phyloP scores from a whole-genome alignment of 108 stramenopile species.

The Skeletonema tropicum region DNA sequence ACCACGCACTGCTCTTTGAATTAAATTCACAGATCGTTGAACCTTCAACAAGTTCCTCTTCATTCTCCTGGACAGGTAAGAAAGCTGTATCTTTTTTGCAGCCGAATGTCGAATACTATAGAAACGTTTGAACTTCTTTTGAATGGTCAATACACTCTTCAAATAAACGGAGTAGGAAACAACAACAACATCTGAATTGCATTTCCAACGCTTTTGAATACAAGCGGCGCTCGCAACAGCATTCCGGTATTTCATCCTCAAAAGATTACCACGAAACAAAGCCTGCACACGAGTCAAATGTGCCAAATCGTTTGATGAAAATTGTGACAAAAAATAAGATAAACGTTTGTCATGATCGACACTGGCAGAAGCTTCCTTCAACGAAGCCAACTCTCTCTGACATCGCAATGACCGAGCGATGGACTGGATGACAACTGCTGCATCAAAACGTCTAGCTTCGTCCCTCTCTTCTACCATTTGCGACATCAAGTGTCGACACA shows the following conservation, averaged over 20 bases:
- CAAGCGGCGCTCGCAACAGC: conserved; percentile 27
- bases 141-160: conserved; percentile 11
- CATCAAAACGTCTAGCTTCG: too few relatives aligned
- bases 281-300: conserved; percentile 59
- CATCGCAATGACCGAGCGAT: background rate
- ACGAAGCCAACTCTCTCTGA: background rate
- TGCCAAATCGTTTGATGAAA: conserved; percentile 44
- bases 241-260: conserved; percentile 24
- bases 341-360: background rate
- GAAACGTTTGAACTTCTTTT: conserved; percentile 63
- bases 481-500: background rate
- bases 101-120: conserved; percentile 64
- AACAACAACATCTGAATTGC: conserved; percentile 43
- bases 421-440: too few relatives aligned
- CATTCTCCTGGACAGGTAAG: background rate
- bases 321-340: background rate
- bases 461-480: too few relatives aligned
- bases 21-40: background rate
- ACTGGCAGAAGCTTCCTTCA: background rate
- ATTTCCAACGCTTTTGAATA: conserved; percentile 61
- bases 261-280: conserved; percentile 50
- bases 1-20: background rate
- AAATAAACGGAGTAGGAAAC: background rate
- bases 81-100: conserved; percentile 29
- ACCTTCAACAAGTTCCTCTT: background rate